Percentiles rank a stretch among this genome's conserved stretches.
Conservation (phyloP, 2,329 filamentous ascomycete species). For the Arthroderma sp. region DNA sequence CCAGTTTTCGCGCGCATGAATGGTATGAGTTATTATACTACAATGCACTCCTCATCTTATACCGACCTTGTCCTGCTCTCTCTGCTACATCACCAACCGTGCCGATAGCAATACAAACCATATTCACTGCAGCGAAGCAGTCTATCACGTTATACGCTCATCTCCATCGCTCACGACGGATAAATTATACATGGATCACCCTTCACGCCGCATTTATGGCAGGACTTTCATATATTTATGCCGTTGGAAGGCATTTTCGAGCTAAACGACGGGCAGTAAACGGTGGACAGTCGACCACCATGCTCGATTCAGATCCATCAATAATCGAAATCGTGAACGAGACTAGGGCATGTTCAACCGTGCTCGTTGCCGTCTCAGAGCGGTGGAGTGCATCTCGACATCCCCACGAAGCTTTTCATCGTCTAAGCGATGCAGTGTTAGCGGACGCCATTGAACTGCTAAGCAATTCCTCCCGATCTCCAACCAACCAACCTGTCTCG, state of each 20-base stretch:
- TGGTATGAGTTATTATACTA: slow-evolving; percentile 34
- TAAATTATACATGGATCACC: slow-evolving; percentile 38
- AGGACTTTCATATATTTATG: slow-evolving; percentile 34
- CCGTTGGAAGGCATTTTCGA: slow-evolving; percentile 29
- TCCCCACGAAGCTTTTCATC: slow-evolving; percentile 32
- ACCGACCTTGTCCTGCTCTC: slow-evolving; percentile 26
- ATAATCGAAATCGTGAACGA: slow-evolving; percentile 33
- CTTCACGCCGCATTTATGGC: slow-evolving; percentile 38
- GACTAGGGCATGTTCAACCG: slow-evolving; percentile 32
- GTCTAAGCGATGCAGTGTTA: slow-evolving; percentile 31
- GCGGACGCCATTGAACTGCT: slow-evolving; percentile 26
- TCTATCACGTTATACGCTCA: slow-evolving; percentile 33
- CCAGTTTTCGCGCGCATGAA: slow-evolving; percentile 29
- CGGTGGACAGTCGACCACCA: slow-evolving; percentile 5
- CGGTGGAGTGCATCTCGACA: slow-evolving; percentile 29
- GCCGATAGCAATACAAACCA: slow-evolving; percentile 20
- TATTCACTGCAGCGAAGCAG: slow-evolving; percentile 28
- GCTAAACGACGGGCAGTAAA: slow-evolving; percentile 12
- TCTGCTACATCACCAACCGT: slow-evolving; percentile 16
- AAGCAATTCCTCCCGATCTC: slow-evolving; percentile 8
- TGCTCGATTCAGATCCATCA: slow-evolving; percentile 21
- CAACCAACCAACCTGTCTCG: slow-evolving; percentile 2
- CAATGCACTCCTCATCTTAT: slow-evolving; percentile 32
- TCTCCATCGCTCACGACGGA: slow-evolving; percentile 31
- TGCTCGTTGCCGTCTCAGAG: slow-evolving; percentile 33